Evolutionary conservation across 495 filamentous ascomycete genomes (phyloP), one percentile per base, ranked within the genome.

Genomic region (Penicillium lagena): DNA sequence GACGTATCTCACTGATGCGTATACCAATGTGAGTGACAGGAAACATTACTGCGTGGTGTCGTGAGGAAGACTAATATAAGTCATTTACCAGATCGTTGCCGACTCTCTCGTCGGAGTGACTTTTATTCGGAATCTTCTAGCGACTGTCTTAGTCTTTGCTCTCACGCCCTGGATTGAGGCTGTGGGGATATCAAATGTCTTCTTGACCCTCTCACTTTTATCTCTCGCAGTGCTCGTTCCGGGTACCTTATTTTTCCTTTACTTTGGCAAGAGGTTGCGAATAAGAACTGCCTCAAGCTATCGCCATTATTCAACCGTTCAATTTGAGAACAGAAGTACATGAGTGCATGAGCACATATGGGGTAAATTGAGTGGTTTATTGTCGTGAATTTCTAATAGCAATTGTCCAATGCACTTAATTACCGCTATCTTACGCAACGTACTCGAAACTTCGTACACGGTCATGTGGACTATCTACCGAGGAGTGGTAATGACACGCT

Each of bases 1-100:
- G 29, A 66, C 63, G 0, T 68, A 68, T 40, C 41, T 66, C 1
- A 58, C 56, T 2, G 64, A 68, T 45, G 42, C 63, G 4, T 68
- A 68, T 42, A 58, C 49, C 6, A 56, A 68, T 14, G 64, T 66
- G 51, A 6, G 22, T 22, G 22, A 22, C 22, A 22, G 22, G 22
- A 4, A 22, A 22, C 22, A 22, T 22, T 22, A 45, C 58, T 30
- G 10, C 22, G 0, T 22, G 4, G 3, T 22, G 2, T 22, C 22
- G 22, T 22, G 22, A 22, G 6, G 22, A 4, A 22, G 22, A 22
- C 22, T 22, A 6, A 22, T 22, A 22, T 22, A 22, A 22, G 22
- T 4, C 2, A 22, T 22, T 35, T 39, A 12, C 5, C 27, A 68
- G 64, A 66, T 68, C 13, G 48, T 66, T 31, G 62, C 50, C 4